Conservation (phyloP, 2,329 filamentous ascomycete species). For the Scleromitrula shiraiana region DNA sequence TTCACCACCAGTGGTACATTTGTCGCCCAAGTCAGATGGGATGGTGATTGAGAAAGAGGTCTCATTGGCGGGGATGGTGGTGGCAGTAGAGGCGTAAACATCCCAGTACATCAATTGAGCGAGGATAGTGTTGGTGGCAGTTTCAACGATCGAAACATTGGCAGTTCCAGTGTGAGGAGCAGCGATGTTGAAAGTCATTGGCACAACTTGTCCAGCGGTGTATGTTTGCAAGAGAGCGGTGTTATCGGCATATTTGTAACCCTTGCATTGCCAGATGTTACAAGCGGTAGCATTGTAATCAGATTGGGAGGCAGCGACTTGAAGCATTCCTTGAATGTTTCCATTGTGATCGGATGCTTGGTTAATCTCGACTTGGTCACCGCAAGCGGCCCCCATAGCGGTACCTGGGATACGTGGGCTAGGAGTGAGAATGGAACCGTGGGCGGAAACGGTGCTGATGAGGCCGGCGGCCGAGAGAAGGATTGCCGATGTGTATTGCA, state of each 20-base stretch:
- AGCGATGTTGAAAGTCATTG: conserved; percentile 35
- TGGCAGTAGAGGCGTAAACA: conserved; percentile 40
- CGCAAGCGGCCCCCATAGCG: conserved; percentile 36
- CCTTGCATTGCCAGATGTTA: conserved; percentile 42
- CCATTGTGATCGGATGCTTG: conserved; percentile 23
- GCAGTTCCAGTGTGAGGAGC: conserved; percentile 46
- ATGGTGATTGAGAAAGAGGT: conserved; percentile 46
- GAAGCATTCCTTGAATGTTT: conserved; percentile 31
- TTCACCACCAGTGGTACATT: conserved; percentile 20
- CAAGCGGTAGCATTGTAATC: conserved; percentile 24
- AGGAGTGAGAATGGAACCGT: conserved; percentile 40
- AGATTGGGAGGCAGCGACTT: conserved; percentile 28
- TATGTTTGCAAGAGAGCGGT: conserved; percentile 36
- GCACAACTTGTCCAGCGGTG: conserved; percentile 36
- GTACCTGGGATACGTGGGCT: conserved; percentile 35
- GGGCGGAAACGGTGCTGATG: conserved; percentile 37
- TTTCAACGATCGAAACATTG: conserved; percentile 47
- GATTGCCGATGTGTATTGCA: conserved; percentile 23
- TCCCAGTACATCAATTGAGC: conserved; percentile 40
- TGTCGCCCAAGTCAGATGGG: conserved; percentile 37
- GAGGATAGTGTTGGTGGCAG: conserved; percentile 40
- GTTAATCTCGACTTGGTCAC: conserved; percentile 34
- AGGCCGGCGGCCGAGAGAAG: conserved; percentile 17
- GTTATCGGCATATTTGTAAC: conserved; percentile 39
- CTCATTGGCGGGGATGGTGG: conserved; percentile 37